Evolutionary conservation across 2,329 filamentous ascomycete genomes (phyloP).

Genomic region (Trichoderma sp.): DNA sequence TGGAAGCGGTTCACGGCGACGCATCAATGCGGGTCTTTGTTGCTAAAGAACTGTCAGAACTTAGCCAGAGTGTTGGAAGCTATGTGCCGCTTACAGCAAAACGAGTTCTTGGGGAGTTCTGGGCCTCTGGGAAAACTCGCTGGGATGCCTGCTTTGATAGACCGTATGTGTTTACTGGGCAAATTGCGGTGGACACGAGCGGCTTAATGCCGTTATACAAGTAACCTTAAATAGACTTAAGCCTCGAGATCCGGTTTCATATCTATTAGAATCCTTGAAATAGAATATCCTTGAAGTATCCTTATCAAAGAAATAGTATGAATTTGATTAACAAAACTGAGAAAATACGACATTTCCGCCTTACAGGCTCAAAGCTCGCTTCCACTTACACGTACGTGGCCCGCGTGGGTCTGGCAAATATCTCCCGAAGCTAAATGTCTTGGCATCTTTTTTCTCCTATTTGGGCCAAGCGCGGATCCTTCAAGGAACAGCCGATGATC

Average conservation of each 20-base stretch:
- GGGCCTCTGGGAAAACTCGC: not conserved
- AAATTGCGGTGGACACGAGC: conserved; percentile 8
- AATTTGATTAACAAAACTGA: not conserved
- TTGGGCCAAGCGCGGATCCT: not conserved
- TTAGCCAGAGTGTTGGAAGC: not conserved
- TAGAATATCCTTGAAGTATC: not conserved
- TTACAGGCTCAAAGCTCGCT: not conserved
- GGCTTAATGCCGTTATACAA: not conserved
- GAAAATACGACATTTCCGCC: not conserved
- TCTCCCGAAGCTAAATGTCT: not conserved
- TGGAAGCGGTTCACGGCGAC: not conserved
- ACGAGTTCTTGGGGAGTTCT: not conserved
- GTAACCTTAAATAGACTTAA: not conserved
- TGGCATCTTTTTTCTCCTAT: conserved; percentile 6
- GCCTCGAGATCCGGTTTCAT: not conserved
- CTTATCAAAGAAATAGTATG: not conserved
- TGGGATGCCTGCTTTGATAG: conserved; percentile 4
- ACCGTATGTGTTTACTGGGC: not conserved
- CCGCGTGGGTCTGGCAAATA: not conserved
- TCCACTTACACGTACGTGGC: not conserved
- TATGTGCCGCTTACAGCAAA: not conserved
- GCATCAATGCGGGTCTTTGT: not conserved
- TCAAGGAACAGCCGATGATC: not conserved
- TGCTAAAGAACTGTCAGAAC: not conserved
- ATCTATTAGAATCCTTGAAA: not conserved